phyloP scores from a whole-genome alignment of 306 rosid species.

The Fagus sylvatica region DNA sequence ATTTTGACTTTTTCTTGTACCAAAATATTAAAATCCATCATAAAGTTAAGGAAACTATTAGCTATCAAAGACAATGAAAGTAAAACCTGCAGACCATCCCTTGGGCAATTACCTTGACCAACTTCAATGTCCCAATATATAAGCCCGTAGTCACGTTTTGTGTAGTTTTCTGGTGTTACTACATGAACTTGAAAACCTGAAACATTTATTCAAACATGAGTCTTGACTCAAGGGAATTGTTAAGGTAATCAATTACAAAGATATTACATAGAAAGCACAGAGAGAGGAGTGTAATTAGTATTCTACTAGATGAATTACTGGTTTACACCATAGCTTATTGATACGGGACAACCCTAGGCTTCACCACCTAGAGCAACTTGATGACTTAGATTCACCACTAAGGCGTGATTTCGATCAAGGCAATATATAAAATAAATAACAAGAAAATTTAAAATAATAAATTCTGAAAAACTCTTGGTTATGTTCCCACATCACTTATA shows the following conservation, averaged over 20 bases:
- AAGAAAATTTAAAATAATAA: too few relatives aligned
- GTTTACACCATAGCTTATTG: too few relatives aligned
- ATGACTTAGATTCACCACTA: too few relatives aligned
- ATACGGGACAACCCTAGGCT: too few relatives aligned
- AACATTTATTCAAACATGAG: slow-evolving; percentile 21
- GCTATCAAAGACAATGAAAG: slow-evolving; percentile 36
- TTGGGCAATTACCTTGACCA: slow-evolving; percentile 97
- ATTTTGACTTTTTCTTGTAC: not conserved
- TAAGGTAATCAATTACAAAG: slow-evolving; percentile 4
- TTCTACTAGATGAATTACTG: too few relatives aligned
- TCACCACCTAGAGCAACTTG: too few relatives aligned
- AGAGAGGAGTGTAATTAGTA: not conserved
- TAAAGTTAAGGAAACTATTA: slow-evolving; percentile 8
- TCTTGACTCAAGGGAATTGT: not conserved
- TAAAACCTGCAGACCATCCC: slow-evolving; percentile 98
- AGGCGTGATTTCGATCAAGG: too few relatives aligned
- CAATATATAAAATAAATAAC: too few relatives aligned
- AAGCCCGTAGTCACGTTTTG: slow-evolving; percentile 72
- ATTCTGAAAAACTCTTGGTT: too few relatives aligned
- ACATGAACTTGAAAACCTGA: slow-evolving; percentile 89
- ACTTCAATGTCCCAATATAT: slow-evolving; percentile 74
- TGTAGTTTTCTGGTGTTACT: slow-evolving; percentile 58
- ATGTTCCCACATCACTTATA: not conserved
- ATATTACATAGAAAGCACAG: not conserved
- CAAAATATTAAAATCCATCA: not conserved